These are phyloP conservation scores for Rhizophora apiculata DNA, from an alignment of 345 rosid genomes.

Conservation along the genomic window DNA sequence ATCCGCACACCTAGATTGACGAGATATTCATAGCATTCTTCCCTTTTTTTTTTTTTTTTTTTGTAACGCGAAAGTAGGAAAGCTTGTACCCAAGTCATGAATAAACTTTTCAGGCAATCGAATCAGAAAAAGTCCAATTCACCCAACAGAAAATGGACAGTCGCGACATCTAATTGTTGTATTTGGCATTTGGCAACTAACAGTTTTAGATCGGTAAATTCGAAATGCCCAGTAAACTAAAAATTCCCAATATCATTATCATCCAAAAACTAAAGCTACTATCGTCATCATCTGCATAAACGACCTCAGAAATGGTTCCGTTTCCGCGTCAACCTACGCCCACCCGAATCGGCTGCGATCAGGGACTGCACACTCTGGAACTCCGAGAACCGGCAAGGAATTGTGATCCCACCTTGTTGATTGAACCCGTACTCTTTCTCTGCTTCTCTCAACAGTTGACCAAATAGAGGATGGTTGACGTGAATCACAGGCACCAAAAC, in stretches of 20 bases:
- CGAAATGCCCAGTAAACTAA: too few relatives aligned
- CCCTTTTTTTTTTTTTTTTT: too few relatives aligned
- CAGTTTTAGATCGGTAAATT: too few relatives aligned
- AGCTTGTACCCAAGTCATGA: too few relatives aligned
- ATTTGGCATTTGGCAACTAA: too few relatives aligned
- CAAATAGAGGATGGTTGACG: slow-evolving; percentile 88
- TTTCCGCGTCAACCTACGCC: slow-evolving; percentile 40
- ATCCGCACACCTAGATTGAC: too few relatives aligned
- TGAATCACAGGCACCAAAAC: slow-evolving; percentile 85
- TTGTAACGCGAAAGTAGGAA: too few relatives aligned
- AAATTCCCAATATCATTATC: background rate
- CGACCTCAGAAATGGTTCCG: slow-evolving; percentile 19
- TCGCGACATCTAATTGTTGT: too few relatives aligned
- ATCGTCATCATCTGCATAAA: slow-evolving; percentile 15
- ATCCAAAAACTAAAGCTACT: slow-evolving; percentile 1
- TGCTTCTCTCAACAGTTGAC: slow-evolving; percentile 65
- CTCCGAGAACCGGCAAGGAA: slow-evolving; percentile 81
- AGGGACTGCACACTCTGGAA: slow-evolving; percentile 75
- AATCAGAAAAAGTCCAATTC: too few relatives aligned
- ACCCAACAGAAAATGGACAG: too few relatives aligned
- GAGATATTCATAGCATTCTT: too few relatives aligned
- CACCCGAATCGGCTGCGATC: slow-evolving; percentile 50
- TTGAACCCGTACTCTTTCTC: slow-evolving; percentile 79
- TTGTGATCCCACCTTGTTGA: slow-evolving; percentile 83
- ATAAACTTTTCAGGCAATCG: too few relatives aligned